These are phyloP conservation scores for Tillandsia leiboldiana DNA, from an alignment of 176 grass and related monocot genomes.

Conservation along the genomic window DNA sequence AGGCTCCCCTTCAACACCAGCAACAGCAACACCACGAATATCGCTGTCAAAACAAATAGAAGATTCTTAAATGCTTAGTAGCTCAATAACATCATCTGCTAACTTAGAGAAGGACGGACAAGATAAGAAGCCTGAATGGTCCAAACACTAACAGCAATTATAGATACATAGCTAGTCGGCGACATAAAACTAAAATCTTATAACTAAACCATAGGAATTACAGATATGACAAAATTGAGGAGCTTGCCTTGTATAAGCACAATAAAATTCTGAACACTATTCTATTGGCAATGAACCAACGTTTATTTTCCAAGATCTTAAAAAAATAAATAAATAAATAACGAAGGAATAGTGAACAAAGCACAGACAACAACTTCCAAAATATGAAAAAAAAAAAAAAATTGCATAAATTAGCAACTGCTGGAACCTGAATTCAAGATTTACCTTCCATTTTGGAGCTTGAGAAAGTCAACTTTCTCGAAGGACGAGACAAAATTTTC, in stretches of 20 bases:
- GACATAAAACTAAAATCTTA: neutral
- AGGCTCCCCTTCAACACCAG: constrained; percentile 70
- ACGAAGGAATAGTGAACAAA: neutral
- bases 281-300: neutral
- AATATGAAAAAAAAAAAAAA: neutral
- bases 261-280: too few relatives aligned
- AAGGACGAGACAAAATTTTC: constrained; percentile 38
- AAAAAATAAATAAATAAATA: neutral
- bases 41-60: constrained; percentile 44
- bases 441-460: constrained; percentile 98
- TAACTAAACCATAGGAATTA: too few relatives aligned
- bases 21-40: constrained; percentile 95
- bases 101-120: neutral
- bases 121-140: neutral
- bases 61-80: neutral
- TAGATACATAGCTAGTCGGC: neutral
- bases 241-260: too few relatives aligned
- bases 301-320: neutral
- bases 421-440: constrained; percentile 4
- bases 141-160: neutral
- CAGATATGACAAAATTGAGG: too few relatives aligned
- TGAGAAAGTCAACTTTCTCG: constrained; percentile 84
- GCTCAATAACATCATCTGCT: neutral
- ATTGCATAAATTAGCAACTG: neutral
- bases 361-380: neutral